Evolutionary conservation across 2,329 filamentous ascomycete species (phyloP).

Genomic region (Cytospora paraplurivora): DNA sequence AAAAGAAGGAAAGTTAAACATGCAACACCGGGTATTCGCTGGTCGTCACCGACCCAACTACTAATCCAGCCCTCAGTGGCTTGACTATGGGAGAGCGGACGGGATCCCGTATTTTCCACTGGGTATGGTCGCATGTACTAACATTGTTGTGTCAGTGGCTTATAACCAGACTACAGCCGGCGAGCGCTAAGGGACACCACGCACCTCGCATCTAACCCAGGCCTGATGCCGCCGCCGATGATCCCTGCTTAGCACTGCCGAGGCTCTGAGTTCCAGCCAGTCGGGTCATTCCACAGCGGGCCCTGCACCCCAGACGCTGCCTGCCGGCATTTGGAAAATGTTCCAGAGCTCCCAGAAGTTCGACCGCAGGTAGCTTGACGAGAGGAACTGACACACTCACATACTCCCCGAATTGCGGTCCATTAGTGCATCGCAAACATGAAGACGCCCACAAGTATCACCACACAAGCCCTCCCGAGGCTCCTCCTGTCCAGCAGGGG

Average conservation of each 20-base stretch:
- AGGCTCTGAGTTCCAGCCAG: neutral
- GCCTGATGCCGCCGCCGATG: no score
- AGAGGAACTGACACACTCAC: neutral
- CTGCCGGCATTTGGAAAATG: slow-evolving; percentile 6
- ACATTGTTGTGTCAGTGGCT: no score
- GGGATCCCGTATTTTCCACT: no score
- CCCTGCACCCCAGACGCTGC: slow-evolving; percentile 10
- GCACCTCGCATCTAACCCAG: neutral
- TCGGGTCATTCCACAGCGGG: neutral
- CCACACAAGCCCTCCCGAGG: slow-evolving; percentile 8
- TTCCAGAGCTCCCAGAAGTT: neutral
- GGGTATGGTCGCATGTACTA: no score
- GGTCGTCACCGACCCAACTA: no score
- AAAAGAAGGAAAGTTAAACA: no score
- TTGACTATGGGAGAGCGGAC: no score
- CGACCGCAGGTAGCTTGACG: neutral
- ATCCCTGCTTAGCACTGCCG: neutral
- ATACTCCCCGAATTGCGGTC: neutral
- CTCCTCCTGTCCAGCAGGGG: slow-evolving; percentile 1
- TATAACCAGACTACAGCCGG: no score
- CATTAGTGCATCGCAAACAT: slow-evolving; percentile 2
- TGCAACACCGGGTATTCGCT: no score
- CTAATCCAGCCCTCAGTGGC: no score
- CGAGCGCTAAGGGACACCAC: no score
- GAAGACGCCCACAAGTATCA: slow-evolving; percentile 20